Evolutionary conservation across 441 rosid species (phyloP).

Genomic region (Daphne laureola): DNA sequence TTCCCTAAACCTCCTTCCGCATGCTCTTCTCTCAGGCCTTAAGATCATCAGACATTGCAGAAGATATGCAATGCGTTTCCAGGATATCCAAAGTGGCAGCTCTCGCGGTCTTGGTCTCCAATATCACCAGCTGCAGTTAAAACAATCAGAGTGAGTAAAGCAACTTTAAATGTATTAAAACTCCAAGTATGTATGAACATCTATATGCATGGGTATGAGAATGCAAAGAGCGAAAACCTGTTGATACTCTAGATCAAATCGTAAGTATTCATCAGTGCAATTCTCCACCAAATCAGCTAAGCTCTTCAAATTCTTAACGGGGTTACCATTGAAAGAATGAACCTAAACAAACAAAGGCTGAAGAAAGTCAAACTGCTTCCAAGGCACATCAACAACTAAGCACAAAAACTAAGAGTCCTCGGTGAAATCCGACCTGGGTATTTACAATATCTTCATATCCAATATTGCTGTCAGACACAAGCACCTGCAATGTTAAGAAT

Average conservation of each 20-base stretch:
- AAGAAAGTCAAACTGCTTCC: background rate
- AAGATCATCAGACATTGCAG: constrained; percentile 87
- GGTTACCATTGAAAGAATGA: constrained; percentile 74
- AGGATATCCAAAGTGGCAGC: constrained; percentile 76
- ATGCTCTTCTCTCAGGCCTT: constrained; percentile 23
- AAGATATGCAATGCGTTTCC: constrained; percentile 79
- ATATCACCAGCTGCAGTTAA: constrained; percentile 55
- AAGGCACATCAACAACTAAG: constrained; percentile 1
- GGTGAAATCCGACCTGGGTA: constrained; percentile 55
- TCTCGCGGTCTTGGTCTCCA: constrained; percentile 62
- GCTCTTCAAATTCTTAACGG: constrained; percentile 78
- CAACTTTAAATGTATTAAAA: background rate
- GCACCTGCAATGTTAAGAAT: constrained; percentile 49
- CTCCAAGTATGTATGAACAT: background rate
- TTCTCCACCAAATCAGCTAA: constrained; percentile 76
- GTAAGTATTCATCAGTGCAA: constrained; percentile 69
- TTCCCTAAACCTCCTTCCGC: constrained; percentile 8
- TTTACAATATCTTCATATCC: constrained; percentile 93
- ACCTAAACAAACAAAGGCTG: constrained; percentile 36
- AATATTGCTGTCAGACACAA: constrained; percentile 89
- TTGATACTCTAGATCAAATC: constrained; percentile 74
- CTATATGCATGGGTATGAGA: background rate
- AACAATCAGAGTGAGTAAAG: constrained; percentile 10
- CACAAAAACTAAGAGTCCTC: background rate
- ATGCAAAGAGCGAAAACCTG: constrained; percentile 41